Conservation (phyloP, 345 rosid species). For the Rhodamnia rubescens region DNA sequence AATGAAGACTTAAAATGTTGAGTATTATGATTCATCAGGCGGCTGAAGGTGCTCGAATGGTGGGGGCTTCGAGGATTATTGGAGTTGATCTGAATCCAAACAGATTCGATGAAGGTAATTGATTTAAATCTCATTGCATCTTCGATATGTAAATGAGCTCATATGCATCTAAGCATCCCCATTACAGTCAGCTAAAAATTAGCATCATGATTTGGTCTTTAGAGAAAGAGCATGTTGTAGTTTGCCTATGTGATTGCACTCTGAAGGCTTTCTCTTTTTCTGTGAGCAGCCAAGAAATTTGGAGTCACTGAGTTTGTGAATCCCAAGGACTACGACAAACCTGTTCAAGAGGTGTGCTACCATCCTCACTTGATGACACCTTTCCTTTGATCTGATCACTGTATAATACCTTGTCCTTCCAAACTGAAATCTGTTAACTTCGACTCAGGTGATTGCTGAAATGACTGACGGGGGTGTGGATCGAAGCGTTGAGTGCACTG, state of each 20-base stretch:
- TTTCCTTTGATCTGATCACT: background rate
- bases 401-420: background rate
- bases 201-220: background rate
- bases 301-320: conserved; percentile 36
- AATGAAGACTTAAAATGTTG: background rate
- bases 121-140: background rate
- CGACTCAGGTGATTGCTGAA: conserved; percentile 47
- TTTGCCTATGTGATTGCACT: background rate
- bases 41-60: conserved; percentile 29
- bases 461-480: conserved; percentile 81
- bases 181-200: background rate
- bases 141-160: background rate
- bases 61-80: conserved; percentile 24
- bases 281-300: conserved; percentile 29
- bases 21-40: conserved; percentile 5
- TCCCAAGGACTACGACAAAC: conserved; percentile 24
- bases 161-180: background rate
- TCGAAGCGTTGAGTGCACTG: conserved; percentile 70
- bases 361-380: background rate
- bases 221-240: background rate
- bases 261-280: background rate
- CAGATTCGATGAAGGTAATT: conserved; percentile 18
- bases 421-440: background rate
- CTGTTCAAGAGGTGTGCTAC: conserved; percentile 24
- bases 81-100: conserved; percentile 26